Evolutionary conservation across 257 asterid species (phyloP).

Genomic region (Primulina tabacum): DNA sequence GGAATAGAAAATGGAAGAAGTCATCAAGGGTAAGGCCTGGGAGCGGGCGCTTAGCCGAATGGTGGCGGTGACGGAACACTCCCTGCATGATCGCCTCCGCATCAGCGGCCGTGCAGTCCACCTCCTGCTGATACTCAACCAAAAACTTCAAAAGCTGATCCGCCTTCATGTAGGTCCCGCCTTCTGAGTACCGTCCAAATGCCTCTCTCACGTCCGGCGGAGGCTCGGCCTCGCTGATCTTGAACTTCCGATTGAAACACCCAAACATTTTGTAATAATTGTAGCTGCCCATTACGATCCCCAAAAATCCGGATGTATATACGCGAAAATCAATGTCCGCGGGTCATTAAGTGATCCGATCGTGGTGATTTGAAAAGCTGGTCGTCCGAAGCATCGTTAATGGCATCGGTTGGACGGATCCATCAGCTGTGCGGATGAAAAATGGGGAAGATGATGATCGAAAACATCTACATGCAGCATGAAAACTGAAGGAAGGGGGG

Average conservation of each 20-base stretch:
- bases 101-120: conserved; percentile 29
- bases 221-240: conserved; percentile 45
- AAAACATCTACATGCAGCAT: background rate
- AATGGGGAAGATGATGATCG: background rate
- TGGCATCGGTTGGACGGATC: background rate
- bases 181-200: conserved; percentile 29
- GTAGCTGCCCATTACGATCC: conserved; percentile 37
- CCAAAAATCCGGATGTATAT: too few relatives aligned
- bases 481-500: background rate
- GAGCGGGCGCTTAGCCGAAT: conserved; percentile 27
- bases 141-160: conserved; percentile 39
- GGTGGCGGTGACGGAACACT: conserved; percentile 34
- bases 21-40: conserved; percentile 37
- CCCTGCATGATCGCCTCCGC: conserved; percentile 37
- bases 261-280: conserved; percentile 51
- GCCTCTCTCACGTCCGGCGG: conserved; percentile 43
- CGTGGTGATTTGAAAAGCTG: background rate
- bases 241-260: conserved; percentile 51
- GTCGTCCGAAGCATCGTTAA: background rate
- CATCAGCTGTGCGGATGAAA: background rate
- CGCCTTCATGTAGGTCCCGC: conserved; percentile 33
- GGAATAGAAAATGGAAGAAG: conserved; percentile 43
- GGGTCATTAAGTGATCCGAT: background rate
- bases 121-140: conserved; percentile 44
- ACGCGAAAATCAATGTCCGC: background rate